Conservation (phyloP, 495 filamentous ascomycete genomes). For the Jackrogersella multiformis region DNA sequence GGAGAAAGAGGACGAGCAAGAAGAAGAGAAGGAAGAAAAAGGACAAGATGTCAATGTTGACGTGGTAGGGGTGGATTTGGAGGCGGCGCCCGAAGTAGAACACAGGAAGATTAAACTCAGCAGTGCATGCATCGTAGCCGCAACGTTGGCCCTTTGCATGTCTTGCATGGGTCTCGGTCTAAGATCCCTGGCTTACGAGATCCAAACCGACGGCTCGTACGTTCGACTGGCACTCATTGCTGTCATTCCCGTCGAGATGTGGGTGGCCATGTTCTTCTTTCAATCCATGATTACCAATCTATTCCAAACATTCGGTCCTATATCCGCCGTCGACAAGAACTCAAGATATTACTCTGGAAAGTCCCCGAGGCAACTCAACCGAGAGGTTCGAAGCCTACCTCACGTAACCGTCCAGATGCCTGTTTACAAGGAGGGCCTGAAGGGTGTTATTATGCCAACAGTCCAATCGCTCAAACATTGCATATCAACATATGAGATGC, state of each 20-base stretch:
- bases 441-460: slow-evolving; percentile 69
- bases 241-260: slow-evolving; percentile 61
- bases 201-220: slow-evolving; percentile 59
- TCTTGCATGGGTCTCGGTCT: slow-evolving; percentile 65
- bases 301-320: slow-evolving; percentile 68
- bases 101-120: slow-evolving; percentile 58
- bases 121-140: slow-evolving; percentile 59
- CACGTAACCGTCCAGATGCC: slow-evolving; percentile 81
- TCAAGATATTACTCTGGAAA: slow-evolving; percentile 69
- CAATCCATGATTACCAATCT: slow-evolving; percentile 65
- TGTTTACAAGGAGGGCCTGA: slow-evolving; percentile 77
- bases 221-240: slow-evolving; percentile 58
- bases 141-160: slow-evolving; percentile 62
- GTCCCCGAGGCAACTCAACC: slow-evolving; percentile 59
- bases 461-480: slow-evolving; percentile 69
- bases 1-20: slow-evolving; percentile 51
- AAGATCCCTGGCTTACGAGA: slow-evolving; percentile 62
- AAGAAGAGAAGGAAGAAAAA: slow-evolving; percentile 55
- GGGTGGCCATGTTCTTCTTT: slow-evolving; percentile 71
- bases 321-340: slow-evolving; percentile 64
- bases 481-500: slow-evolving; percentile 73
- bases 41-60: slow-evolving; percentile 48
- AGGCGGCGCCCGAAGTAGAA: slow-evolving; percentile 50
- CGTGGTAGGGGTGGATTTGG: slow-evolving; percentile 48
- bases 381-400: slow-evolving; percentile 57